A percentile compares a stretch with the other conserved stretches of the same genome.
phyloP scores from a whole-genome alignment of 495 filamentous ascomycete genomes.

The Penicillium longicatenatum region DNA sequence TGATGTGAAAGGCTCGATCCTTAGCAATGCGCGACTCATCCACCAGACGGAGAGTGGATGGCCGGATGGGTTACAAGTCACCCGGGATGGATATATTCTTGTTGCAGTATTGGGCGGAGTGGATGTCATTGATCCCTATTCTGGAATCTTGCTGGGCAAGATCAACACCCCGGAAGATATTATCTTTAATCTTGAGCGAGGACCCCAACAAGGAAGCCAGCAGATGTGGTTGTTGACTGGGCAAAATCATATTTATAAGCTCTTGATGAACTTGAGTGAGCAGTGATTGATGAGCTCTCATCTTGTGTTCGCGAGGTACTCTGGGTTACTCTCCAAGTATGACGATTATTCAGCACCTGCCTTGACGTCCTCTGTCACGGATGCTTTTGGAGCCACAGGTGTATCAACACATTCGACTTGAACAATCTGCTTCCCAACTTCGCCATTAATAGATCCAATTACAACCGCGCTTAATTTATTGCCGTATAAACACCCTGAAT shows the following conservation, averaged over 20 bases:
- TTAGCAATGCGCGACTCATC: slow-evolving; percentile 10
- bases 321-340: neutral
- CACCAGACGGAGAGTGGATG: slow-evolving; percentile 15
- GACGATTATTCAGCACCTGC: neutral
- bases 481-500: slow-evolving; percentile 30
- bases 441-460: slow-evolving; percentile 6
- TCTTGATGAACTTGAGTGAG: slow-evolving; percentile 7
- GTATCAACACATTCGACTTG: slow-evolving; percentile 27
- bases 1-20: slow-evolving; percentile 13
- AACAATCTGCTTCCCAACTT: slow-evolving; percentile 19
- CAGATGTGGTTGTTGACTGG: slow-evolving; percentile 18
- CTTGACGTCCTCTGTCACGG: neutral
- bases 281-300: neutral
- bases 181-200: slow-evolving; percentile 18
- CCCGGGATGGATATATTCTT: slow-evolving; percentile 11
- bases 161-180: slow-evolving; percentile 19
- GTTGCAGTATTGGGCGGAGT: slow-evolving; percentile 17
- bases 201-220: slow-evolving; percentile 5
- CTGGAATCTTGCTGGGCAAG: slow-evolving; percentile 12
- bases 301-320: too few relatives aligned
- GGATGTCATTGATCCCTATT: slow-evolving; percentile 13
- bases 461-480: slow-evolving; percentile 27
- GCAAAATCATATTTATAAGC: slow-evolving; percentile 13
- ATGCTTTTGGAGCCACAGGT: slow-evolving; percentile 10
- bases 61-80: slow-evolving; percentile 21